Percentiles rank a stretch among this genome's conserved stretches.
Conservation (phyloP, 768 basidiomycete species). For the Lactifluus pinguis region DNA sequence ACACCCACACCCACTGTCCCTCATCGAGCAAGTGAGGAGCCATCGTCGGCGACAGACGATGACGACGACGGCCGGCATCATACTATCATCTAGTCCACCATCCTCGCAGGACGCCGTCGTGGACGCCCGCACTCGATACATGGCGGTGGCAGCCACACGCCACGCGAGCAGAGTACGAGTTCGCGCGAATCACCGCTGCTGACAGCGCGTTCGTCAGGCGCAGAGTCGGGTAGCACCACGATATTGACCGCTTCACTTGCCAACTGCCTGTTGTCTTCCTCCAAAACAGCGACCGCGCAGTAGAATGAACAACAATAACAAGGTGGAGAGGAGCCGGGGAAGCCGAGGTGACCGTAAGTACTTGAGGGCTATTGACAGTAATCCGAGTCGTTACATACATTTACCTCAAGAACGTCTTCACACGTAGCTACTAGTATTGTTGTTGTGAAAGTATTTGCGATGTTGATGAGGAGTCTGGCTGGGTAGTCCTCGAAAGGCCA, state of each 20-base stretch:
- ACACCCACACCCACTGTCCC: not conserved
- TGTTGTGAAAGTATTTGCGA: no score
- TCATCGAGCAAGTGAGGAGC: not conserved
- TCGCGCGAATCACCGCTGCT: not conserved
- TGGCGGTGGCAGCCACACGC: constrained; percentile 4
- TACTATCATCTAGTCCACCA: not conserved
- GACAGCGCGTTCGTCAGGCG: not conserved
- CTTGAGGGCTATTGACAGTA: no score
- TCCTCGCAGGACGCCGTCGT: not conserved
- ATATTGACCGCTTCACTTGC: not conserved
- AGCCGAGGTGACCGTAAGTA: no score
- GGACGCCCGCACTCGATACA: constrained; percentile 12
- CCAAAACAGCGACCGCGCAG: not conserved
- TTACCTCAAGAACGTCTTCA: no score
- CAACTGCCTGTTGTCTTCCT: not conserved
- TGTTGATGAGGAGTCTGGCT: no score
- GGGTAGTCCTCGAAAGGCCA: no score
- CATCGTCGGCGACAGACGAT: not conserved
- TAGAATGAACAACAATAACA: constrained; percentile 21
- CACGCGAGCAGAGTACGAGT: not conserved
- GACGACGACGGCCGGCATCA: not conserved
- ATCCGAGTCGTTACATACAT: no score
- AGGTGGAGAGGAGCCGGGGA: constrained; percentile 33
- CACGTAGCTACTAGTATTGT: no score
- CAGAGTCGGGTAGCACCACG: not conserved